These are phyloP conservation scores for Coemansia sp. DNA, from an alignment of 192 early-diverging fungal species.

Conservation along the genomic window DNA sequence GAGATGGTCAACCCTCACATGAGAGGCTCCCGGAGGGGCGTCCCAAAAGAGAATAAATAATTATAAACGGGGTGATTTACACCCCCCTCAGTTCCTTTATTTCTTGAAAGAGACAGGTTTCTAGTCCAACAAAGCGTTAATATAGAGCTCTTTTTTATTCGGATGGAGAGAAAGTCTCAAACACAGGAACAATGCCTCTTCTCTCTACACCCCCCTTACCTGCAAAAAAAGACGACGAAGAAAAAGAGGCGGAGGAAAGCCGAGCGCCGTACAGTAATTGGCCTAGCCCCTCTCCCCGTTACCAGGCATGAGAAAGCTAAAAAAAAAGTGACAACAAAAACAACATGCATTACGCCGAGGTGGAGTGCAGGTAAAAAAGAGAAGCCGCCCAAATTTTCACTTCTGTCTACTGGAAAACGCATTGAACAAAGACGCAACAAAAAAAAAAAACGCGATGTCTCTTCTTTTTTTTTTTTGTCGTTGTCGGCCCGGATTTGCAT, in stretches of 20 bases:
- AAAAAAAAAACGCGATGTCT: conserved; percentile 8
- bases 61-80: conserved; percentile 1
- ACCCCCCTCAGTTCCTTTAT: background rate
- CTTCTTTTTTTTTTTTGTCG: background rate
- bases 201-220: background rate
- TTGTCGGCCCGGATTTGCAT: background rate
- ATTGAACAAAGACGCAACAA: background rate
- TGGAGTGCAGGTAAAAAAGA: conserved; percentile 9
- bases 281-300: background rate
- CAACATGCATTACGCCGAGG: conserved; percentile 16
- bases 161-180: background rate
- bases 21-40: background rate
- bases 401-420: conserved; percentile 10
- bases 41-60: background rate
- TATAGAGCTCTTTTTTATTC: conserved; percentile 10
- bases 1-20: conserved; percentile 23
- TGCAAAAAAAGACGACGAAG: background rate
- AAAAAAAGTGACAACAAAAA: background rate
- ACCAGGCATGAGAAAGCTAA: background rate
- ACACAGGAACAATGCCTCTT: conserved; percentile 7
- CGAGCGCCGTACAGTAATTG: background rate
- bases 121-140: conserved; percentile 7
- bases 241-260: background rate
- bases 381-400: background rate
- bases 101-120: background rate